Evolutionary conservation across 2,329 filamentous ascomycete species (phyloP).

Genomic region (Coniochaeta sp.): DNA sequence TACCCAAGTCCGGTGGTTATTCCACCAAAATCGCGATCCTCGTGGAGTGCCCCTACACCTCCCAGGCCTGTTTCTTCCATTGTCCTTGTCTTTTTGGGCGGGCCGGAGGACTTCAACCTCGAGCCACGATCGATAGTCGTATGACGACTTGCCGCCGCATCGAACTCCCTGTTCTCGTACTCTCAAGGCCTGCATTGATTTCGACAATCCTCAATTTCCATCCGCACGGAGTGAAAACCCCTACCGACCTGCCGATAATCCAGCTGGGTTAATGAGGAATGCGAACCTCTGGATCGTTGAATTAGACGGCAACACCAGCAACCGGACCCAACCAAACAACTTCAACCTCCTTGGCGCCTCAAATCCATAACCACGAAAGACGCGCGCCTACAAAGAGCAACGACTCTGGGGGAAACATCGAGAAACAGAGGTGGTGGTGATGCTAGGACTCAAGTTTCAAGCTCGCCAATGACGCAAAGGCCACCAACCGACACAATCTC

Average conservation of each 20-base stretch:
- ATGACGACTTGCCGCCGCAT: no score
- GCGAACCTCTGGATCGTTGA: neutral
- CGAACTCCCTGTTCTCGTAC: no score
- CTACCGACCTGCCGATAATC: no score
- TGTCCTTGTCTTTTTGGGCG: neutral
- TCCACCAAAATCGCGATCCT: neutral
- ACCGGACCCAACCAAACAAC: neutral
- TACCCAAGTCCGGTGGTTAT: neutral
- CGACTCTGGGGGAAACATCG: neutral
- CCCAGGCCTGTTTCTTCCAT: neutral
- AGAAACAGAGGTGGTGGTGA: neutral
- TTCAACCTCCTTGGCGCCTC: neutral
- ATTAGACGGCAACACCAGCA: neutral
- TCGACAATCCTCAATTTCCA: no score
- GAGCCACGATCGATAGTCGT: no score
- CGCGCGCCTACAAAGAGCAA: neutral
- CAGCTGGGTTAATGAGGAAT: neutral
- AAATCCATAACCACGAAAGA: neutral
- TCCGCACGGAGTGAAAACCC: no score
- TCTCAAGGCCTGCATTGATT: neutral
- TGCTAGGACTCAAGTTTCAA: neutral
- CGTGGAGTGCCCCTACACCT: neutral
- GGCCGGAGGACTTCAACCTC: no score
- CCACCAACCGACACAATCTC: neutral
- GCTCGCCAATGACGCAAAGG: neutral